Conservation (phyloP, 139 green algal species). For the Volvox africanus region DNA sequence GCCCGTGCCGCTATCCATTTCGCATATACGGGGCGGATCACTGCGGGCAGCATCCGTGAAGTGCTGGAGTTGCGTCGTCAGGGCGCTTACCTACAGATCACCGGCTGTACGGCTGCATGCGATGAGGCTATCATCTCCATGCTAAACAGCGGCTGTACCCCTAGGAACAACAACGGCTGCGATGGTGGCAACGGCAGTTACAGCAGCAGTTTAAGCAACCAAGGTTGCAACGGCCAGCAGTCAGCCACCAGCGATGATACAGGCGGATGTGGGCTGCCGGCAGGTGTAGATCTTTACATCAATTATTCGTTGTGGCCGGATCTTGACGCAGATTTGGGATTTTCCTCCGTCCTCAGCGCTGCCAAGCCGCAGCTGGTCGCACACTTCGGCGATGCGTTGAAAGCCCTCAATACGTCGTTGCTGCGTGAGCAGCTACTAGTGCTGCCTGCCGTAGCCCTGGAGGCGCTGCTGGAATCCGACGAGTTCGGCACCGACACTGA, state of each 20-base stretch:
- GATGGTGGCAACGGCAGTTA: no score
- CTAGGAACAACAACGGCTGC: no score
- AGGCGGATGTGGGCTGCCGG: no score
- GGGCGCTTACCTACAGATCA: background rate
- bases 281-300: background rate
- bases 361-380: background rate
- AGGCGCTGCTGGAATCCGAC: constrained; percentile 3
- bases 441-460: background rate
- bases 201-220: no score
- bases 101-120: background rate
- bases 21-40: background rate
- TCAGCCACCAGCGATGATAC: background rate
- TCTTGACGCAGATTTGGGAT: background rate
- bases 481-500: constrained; percentile 19
- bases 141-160: background rate
- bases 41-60: background rate
- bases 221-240: background rate
- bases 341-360: background rate
- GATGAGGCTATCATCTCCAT: background rate
- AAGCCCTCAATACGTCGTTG: background rate
- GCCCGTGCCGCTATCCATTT: background rate
- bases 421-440: background rate
- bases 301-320: background rate
- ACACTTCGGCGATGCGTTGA: constrained; percentile 1
- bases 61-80: background rate